Evolutionary conservation across 352 stramenopile species (phyloP), one percentile per base, ranked within the genome.

Genomic region (Pythium rhizo-oryzae): DNA sequence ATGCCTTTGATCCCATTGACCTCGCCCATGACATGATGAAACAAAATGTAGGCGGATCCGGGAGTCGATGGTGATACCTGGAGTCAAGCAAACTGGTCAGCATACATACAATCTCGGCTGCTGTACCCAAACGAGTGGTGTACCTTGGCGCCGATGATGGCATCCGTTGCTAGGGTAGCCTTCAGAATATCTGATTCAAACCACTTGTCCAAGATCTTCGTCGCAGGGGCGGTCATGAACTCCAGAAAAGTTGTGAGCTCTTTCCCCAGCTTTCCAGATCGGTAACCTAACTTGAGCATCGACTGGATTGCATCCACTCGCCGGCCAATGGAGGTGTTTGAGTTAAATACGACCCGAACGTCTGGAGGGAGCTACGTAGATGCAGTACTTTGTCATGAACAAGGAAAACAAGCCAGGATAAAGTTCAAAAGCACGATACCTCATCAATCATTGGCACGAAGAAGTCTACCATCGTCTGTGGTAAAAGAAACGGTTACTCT

Each of bases 1-100:
- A 88, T 87, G 18, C 91, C 91, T 52, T 96, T 95, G 12, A 93
- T 67, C 21, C 90, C 90, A 46, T 94, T 92, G 19, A 94, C 85
- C 77, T 97, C 91, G 21, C 91, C 91, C 91, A 97, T 97, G 23
- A 97, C 92, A 60, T 97, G 91, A 51, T 97, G 91, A 25, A 97
- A 91, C 21, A 97, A 69, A 50, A 97, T 96, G 65, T 97, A 97
- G 0, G 87, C 91, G 3, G 89, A 97, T 46, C 91, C 91, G 49
- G 89, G 87, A 12, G 85, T 92, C 21, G 83, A 94, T 1, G 90
- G 90, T 18, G 84, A 92, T 18, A 94, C 74, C 85, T 93, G 41
- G 23, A 58, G 1, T 46, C 43, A 43, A 62, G 28, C 3, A 50
- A 16, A 21, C 21, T 41, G 8, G 35, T 41, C 13, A 41, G 8